Percentiles rank a stretch among this genome's conserved stretches.
phyloP scores from a whole-genome alignment of 352 stramenopile species.

The Globisporangium apiculatum region DNA sequence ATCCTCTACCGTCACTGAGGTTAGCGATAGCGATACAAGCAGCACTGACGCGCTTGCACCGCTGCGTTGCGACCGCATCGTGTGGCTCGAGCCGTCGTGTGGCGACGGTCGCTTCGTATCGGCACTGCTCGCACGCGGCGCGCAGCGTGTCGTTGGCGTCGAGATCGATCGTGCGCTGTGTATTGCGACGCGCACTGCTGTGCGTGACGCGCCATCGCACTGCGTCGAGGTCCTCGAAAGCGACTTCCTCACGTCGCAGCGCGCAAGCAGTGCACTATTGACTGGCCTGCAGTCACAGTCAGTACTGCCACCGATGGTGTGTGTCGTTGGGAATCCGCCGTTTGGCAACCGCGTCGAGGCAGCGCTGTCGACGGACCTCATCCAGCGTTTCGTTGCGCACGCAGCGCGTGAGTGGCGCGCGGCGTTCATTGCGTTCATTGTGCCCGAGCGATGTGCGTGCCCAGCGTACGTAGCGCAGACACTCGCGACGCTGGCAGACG shows the following conservation, averaged over 20 bases:
- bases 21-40: not conserved
- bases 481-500: slow-evolving; percentile 18
- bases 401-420: slow-evolving; percentile 37
- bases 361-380: slow-evolving; percentile 26
- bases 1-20: no score
- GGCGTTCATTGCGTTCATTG: slow-evolving; percentile 55
- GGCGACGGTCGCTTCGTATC: slow-evolving; percentile 52
- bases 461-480: slow-evolving; percentile 32
- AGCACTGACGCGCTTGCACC: not conserved
- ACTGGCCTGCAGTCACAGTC: not conserved
- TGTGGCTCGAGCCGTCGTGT: slow-evolving; percentile 72
- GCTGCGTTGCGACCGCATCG: slow-evolving; percentile 12
- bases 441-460: slow-evolving; percentile 49
- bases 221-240: slow-evolving; percentile 22
- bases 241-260: slow-evolving; percentile 48
- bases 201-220: slow-evolving; percentile 6
- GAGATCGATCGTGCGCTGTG: slow-evolving; percentile 41
- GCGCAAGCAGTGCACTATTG: not conserved
- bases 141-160: slow-evolving; percentile 36
- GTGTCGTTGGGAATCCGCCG: slow-evolving; percentile 64
- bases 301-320: not conserved
- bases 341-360: slow-evolving; percentile 32
- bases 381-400: slow-evolving; percentile 50
- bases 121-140: slow-evolving; percentile 31
- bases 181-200: slow-evolving; percentile 6